Base-by-base conservation (phyloP, 768 basidiomycete genomes). In the Phlebiopsis flavidoalba region DNA sequence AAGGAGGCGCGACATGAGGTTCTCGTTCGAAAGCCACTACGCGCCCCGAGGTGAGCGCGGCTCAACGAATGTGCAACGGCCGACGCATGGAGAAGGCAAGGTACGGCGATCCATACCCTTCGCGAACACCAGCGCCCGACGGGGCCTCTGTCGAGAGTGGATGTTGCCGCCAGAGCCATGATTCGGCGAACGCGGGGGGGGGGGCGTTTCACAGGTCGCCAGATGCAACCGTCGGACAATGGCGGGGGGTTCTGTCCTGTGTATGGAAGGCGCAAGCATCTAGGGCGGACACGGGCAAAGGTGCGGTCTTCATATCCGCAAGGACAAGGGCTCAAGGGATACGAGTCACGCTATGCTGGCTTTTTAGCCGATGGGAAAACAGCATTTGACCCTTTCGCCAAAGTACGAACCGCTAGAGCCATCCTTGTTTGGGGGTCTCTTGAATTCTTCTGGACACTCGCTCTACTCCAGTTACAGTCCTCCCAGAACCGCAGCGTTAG, bases 181-280 rank as follows among this genome's bases (percentile, higher is more conserved):
- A 71, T 99, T n/a, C 97, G 62, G 94, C 90, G 67, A 98, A 86
- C 1, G 97, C 86, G 2, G n/a, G n/a, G n/a, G n/a, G n/a, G n/a
- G n/a, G n/a, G 95, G 89, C 19, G 88, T 89, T 73, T 93, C 91
- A 61, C 98, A 86, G 67, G 92, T 36, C 79, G 78, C 49, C n/a
- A n/a, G n/a, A 99, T n/a, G 80, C 8, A 99, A 75, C 14, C 93
- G 84, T 66, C 91, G 87, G 48, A 98, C 84, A 49, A 97, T 80
- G 51, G 81, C 77, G 3, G 93, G 89, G 88, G 14, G 84, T 79
- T 72, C n/a, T n/a, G n/a, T n/a, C n/a, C n/a, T n/a, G n/a, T 89
- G 87, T 62, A 99, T 92, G 74, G n/a, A 97, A 98, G 45, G 81
- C 82, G 65, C n/a, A n/a, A 99, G 84, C 90, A 96, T 96, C 93